Evolutionary conservation across 2,329 filamentous ascomycete genomes (phyloP), one percentile per base, ranked within the genome.

Genomic region (Aspergillus pseudoviridinutans): DNA sequence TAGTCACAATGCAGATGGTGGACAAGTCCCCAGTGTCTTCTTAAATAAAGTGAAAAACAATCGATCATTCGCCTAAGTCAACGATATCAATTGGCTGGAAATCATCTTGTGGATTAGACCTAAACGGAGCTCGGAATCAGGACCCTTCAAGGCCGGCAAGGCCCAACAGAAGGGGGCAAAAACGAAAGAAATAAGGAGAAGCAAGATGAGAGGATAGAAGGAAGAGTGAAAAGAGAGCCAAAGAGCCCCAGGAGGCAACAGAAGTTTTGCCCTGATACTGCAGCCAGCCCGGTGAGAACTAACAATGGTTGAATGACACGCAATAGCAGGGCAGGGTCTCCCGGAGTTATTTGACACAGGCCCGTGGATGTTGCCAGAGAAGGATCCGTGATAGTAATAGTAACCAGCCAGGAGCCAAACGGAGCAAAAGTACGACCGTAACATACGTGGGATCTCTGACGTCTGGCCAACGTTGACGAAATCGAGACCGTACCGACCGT

Each of bases 401-500:
- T 27, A 27, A 27, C 24, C 20, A 22, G 22, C 1, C 44, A 28
- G 12, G 49, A 49, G 49, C 49, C 53, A 55, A 49, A 58, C 53
- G 56, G 56, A 49, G 49, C 24, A 35, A 35, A 55, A 42, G 46
- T 49, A 38, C 46, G 22, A 24, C 8, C 22, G 24, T 14, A 50
- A 20, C 27, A 47, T 29, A 51, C 35, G 41, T 24, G 12, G 54
- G 28, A 44, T 49, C 22, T 22, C 49, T 58, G 56, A 53, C 49
- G 56, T 55, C 42, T 54, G 53, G 44, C 50, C 53, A 53, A 55
- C 56, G 56, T 55, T 53, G 29, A 51, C 10, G 9, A 17, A 22
- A 46, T 50, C 54, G 29, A 53, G 50, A 56, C 50, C 32, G 38
- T 25, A 47, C 46, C 46, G 46, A 32, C 17, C 17, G 53, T 49